Evolutionary conservation across 495 filamentous ascomycete genomes (phyloP).

Genomic region (Choiromyces venosus): DNA sequence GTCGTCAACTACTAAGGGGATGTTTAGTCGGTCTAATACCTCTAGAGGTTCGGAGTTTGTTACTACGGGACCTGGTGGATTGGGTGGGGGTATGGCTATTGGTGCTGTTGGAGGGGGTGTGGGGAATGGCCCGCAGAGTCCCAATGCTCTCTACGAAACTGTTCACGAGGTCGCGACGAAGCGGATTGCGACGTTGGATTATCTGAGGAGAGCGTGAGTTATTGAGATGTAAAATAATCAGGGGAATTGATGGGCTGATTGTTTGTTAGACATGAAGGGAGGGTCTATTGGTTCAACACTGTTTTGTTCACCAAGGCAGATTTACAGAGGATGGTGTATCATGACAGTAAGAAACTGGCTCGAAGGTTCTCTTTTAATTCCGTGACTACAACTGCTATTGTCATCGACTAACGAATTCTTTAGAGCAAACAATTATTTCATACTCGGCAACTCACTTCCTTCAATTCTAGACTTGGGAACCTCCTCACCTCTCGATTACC

Average conservation of each 20-base stretch:
- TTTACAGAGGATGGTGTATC: constrained; percentile 74
- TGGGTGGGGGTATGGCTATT: constrained; percentile 20
- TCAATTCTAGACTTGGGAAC: constrained; percentile 80
- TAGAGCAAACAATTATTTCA: constrained; percentile 80
- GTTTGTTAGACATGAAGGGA: constrained; percentile 72
- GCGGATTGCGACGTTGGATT: constrained; percentile 92
- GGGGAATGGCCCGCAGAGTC: constrained; percentile 54
- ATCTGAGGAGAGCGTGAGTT: constrained; percentile 81
- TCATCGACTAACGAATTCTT: constrained; percentile 9
- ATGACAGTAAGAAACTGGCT: constrained; percentile 72
- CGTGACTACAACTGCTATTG: neutral
- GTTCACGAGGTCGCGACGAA: constrained; percentile 86
- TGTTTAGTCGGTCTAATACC: constrained; percentile 33
- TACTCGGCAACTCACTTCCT: constrained; percentile 86
- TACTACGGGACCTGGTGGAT: constrained; percentile 2
- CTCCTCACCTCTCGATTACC: constrained; percentile 70
- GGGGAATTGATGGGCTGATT: neutral
- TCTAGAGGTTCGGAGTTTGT: constrained; percentile 24
- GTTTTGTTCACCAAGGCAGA: constrained; percentile 82
- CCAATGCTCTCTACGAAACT: constrained; percentile 66
- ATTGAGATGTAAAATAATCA: neutral
- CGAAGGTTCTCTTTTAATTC: constrained; percentile 48
- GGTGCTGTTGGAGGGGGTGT: constrained; percentile 14
- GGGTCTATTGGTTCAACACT: constrained; percentile 96
- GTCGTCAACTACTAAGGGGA: constrained; percentile 14